Base-by-base conservation (phyloP, 345 rosid species). In the Dovyalis caffra region DNA sequence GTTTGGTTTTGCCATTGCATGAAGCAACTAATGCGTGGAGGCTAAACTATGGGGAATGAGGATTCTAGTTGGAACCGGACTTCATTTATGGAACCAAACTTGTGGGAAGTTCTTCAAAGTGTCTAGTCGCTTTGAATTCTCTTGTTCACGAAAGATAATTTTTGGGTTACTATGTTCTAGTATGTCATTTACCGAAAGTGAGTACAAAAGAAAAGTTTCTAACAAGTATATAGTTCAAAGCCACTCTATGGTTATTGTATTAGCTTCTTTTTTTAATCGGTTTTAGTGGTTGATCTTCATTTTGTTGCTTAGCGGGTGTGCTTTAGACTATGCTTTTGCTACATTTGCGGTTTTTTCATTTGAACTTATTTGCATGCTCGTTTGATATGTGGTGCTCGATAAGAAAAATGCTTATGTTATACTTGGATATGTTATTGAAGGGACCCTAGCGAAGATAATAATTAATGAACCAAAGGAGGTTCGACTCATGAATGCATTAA, bases 301-400 rank as follows among this genome's bases (percentile, higher is more conserved):
- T 16, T 2, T 51, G 4, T 60, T 66, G 58, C 65, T 56, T 3
- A 12, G 56, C 47, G 8, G 65, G 47, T 38, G 20, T 25, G 2
- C 25, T 45, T 47, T 57, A 15, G 33, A 47, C 18, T 66, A 21
- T 62, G 8, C 47, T 61, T 51, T 64, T 53, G n/a, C 21, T 32
- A 28, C 38, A 51, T 74, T 57, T 72, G 33, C 70, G 14, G 58
- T 53, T 23, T 33, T 73, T 53, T 73, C 49, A 45, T 64, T 60
- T 66, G 57, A 66, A 76, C 25, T 78, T 65, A 71, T 64, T 29
- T 78, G 34, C 35, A 38, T 71, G 56, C 66, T 66, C n/a, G n/a
- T n/a, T n/a, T n/a, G n/a, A n/a, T n/a, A n/a, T n/a, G n/a, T n/a
- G n/a, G n/a, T n/a, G n/a, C n/a, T n/a, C n/a, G n/a, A n/a, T n/a